A percentile compares a stretch with the other conserved stretches of the same genome.
Conservation (phyloP, 768 basidiomycete genomes). For the Amyloporia xantha region DNA sequence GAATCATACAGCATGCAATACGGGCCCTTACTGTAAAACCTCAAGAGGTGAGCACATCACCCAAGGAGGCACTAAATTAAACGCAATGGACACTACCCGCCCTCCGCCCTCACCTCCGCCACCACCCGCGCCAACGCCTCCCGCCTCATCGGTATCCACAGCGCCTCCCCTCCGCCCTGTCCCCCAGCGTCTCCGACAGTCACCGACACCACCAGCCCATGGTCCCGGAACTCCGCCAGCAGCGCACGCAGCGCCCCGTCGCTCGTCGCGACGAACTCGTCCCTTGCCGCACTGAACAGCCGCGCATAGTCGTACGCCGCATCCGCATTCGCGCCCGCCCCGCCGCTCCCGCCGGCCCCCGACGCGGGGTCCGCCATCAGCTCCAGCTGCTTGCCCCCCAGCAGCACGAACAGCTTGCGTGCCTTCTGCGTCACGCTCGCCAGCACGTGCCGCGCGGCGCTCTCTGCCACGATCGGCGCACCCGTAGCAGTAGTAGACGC, state of each 20-base stretch:
- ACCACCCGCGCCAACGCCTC: slow-evolving; percentile 34
- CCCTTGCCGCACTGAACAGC: slow-evolving; percentile 67
- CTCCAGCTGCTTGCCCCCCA: slow-evolving; percentile 64
- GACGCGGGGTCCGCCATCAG: slow-evolving; percentile 39
- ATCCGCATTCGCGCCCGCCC: slow-evolving; percentile 34
- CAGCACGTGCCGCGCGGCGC: slow-evolving; percentile 73
- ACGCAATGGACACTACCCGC: background rate
- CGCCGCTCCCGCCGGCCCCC: slow-evolving; percentile 7
- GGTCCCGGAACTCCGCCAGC: slow-evolving; percentile 88
- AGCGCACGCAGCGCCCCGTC: slow-evolving; percentile 79
- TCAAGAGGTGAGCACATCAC: too few relatives aligned
- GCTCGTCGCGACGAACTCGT: slow-evolving; percentile 84
- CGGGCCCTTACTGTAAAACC: too few relatives aligned
- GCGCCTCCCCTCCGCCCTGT: slow-evolving; percentile 46
- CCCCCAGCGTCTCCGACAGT: slow-evolving; percentile 27
- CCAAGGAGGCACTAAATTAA: background rate
- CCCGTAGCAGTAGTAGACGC: slow-evolving; percentile 20
- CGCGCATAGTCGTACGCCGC: slow-evolving; percentile 58
- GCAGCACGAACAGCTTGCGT: slow-evolving; percentile 69
- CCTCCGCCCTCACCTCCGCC: slow-evolving; percentile 1
- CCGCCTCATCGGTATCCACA: slow-evolving; percentile 86
- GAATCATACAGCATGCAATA: too few relatives aligned
- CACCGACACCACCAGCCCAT: slow-evolving; percentile 65
- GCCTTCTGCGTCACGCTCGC: slow-evolving; percentile 85
- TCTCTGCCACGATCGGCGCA: slow-evolving; percentile 56